phyloP scores from a whole-genome alignment of 306 rosid species.

The Rosa rugosa region DNA sequence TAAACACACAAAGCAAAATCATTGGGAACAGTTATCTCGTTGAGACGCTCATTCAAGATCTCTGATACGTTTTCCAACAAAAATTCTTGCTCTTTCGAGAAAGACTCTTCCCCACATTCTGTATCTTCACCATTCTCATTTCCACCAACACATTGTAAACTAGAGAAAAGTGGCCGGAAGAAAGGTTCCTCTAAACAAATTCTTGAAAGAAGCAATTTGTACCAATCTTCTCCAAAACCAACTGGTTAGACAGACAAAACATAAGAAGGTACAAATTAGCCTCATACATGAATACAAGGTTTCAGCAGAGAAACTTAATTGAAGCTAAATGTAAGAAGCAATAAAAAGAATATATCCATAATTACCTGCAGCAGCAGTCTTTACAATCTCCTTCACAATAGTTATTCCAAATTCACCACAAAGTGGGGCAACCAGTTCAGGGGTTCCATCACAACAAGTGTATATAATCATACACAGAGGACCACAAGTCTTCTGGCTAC shows the following conservation, averaged over 20 bases:
- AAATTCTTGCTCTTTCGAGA: constrained; percentile 54
- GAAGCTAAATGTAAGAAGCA: constrained; percentile 6
- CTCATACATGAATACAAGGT: neutral
- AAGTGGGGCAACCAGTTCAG: constrained; percentile 39
- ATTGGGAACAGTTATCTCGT: constrained; percentile 35
- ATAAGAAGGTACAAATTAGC: neutral
- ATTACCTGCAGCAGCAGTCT: constrained; percentile 56
- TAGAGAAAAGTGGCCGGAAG: constrained; percentile 43
- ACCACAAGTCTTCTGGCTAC: constrained; percentile 49
- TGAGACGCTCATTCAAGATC: constrained; percentile 47
- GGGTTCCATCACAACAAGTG: constrained; percentile 49
- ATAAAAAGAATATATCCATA: neutral
- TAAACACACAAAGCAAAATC: constrained; percentile 50
- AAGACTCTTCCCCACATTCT: constrained; percentile 18
- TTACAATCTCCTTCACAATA: constrained; percentile 47
- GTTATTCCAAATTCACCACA: constrained; percentile 48
- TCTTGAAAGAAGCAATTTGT: constrained; percentile 70
- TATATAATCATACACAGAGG: constrained; percentile 72
- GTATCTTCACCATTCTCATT: constrained; percentile 28
- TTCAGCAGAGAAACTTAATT: constrained; percentile 2
- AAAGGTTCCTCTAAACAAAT: constrained; percentile 58
- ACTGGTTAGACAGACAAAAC: constrained; percentile 32
- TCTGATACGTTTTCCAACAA: constrained; percentile 51
- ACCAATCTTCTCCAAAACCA: constrained; percentile 73
- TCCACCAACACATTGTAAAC: constrained; percentile 26